Evolutionary conservation across 257 asterid species (phyloP), one percentile per base, ranked within the genome.

Genomic region (Cynanchum wilfordii): DNA sequence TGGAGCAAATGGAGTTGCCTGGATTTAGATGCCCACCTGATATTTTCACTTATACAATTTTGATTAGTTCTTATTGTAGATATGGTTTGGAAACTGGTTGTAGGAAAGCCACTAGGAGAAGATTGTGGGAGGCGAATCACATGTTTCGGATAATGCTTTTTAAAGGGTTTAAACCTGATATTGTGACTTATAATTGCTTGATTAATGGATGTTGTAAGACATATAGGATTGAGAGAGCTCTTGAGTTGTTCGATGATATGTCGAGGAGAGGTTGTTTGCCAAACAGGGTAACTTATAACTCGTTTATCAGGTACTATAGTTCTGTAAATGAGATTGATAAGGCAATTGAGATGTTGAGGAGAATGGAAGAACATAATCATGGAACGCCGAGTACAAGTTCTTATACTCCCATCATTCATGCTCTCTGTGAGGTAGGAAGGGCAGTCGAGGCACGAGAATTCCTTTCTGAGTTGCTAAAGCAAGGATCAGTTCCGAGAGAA

Each of bases 171-270:
- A 82, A 72, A 24, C 98, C 98, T n/a, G 97, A 95, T 78, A 93
- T 92, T 10, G 98, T 95, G 75, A 90, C 98, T n/a, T 95, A 95
- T 66, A 95, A 95, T 24, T 85, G 93, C 64, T 81, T 92, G 87
- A 95, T 95, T 66, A 88, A 92, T 75, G 98, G 98, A 7, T 95
- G 99, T 73, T 95, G 98, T 70, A 92, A 95, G 84, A 92, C 97
- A 17, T 80, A 81, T 66, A 84, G 98, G 83, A 88, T 94, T 7
- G 99, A 79, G 70, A 82, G 98, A 83, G 98, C 99, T 15, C 62
- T 86, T 81, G 99, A 94, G 83, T 65, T 94, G 90, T 84, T 94
- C 49, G 90, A 90, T 40, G 95, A 94, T 76, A 94, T 91, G 98
- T 38, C 52, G 36, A 79, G 82, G 66, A 86, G 83, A 66, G 95